Evolutionary conservation across 768 basidiomycete species (phyloP), one percentile per base, ranked within the genome.

Genomic region (Suillus americanus): DNA sequence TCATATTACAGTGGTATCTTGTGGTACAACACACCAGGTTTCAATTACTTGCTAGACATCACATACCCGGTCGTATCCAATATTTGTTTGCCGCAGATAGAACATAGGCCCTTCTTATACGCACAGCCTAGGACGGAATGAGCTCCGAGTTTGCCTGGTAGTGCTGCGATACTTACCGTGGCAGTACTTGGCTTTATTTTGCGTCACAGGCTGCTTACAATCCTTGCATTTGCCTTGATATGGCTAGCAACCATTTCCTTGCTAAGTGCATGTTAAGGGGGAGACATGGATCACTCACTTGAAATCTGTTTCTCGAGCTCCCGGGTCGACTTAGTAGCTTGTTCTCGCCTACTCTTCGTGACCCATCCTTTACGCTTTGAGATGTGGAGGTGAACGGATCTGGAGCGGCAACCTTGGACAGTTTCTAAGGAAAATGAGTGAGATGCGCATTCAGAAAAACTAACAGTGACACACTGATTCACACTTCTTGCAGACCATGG

Each of bases 401-500:
- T 55, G 93, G 94, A 3, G 93, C 93, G 63, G 93, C 93, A 53
- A 95, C 84, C 76, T 92, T 94, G 64, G 92, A 94, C 62, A 93
- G 85, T 93, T 95, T 95, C 92, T 95, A 68, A 41, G 14, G 51
- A 35, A 4, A 48, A 2, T 33, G 5, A 1, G 20, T 71, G 33
- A 71, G 53, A 48, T 5, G 35, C n/a, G 0, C n/a, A 25, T 56
- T 20, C 33, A 10, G 7, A 64, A 68, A 65, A 66, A 64, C 69
- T 65, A 60, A 63, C 20, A 67, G 68, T 62, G 10, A 75, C 83
- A 48, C 65, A 86, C 92, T 77, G 84, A 81, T 79, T 92, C 91
- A 77, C 92, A 94, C 82, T 92, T 94, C 78, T 85, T 88, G 81
- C 92, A 94, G 68, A 94, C 92, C 92, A 94, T 94, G 78, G 46